Percentiles rank a stretch among this genome's conserved stretches.
phyloP scores from a whole-genome alignment of 352 stramenopile genomes.

The Phytophthora meadii region DNA sequence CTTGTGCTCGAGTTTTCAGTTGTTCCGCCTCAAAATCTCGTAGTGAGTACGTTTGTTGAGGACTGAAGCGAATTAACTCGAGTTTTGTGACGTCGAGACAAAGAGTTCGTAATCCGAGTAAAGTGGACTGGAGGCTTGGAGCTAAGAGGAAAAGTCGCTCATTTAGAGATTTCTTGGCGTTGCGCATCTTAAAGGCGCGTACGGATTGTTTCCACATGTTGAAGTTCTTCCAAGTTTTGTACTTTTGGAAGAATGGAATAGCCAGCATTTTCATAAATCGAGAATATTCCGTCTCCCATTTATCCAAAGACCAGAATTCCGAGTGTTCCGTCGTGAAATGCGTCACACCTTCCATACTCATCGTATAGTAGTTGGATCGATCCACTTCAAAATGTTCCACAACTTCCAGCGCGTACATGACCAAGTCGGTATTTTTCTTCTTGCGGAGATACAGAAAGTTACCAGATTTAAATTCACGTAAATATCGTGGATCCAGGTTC shows the following conservation, averaged over 20 bases:
- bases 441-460: constrained; percentile 88
- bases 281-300: constrained; percentile 94
- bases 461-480: constrained; percentile 76
- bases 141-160: constrained; percentile 91
- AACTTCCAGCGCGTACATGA: constrained; percentile 88
- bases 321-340: constrained; percentile 89
- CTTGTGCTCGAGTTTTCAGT: constrained; percentile 47
- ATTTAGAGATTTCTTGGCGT: constrained; percentile 84
- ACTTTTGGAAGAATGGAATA: constrained; percentile 93
- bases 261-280: constrained; percentile 92
- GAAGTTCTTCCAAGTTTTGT: constrained; percentile 95
- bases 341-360: constrained; percentile 92
- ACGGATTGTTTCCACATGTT: constrained; percentile 93
- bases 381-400: constrained; percentile 89
- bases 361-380: constrained; percentile 91
- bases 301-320: constrained; percentile 93
- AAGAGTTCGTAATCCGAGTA: constrained; percentile 79
- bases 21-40: constrained; percentile 86
- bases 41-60: constrained; percentile 81
- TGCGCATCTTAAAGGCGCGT: constrained; percentile 85
- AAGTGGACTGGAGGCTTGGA: constrained; percentile 78
- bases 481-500: constrained; percentile 75
- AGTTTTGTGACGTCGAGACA: constrained; percentile 76
- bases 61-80: constrained; percentile 73
- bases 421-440: constrained; percentile 63